Conservation (phyloP, 1,284 basidiomycete genomes). For the Stygiomarasmius scandens region DNA sequence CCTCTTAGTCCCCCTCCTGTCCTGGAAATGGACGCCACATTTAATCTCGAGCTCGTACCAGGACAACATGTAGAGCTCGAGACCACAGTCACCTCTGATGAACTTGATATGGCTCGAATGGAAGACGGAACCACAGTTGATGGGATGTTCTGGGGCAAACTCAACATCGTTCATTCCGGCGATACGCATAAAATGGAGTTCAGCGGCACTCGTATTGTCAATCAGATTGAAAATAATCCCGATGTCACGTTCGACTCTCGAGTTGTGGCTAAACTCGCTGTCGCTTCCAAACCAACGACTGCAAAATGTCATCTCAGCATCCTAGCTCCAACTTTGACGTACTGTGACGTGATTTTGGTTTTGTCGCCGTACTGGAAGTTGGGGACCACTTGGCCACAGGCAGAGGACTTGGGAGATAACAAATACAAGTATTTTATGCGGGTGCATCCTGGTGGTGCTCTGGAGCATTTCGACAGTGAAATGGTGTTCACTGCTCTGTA, state of each 20-base stretch:
- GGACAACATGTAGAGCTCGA: conserved; percentile 77
- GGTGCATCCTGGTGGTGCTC: conserved; percentile 75
- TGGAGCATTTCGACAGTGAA: conserved; percentile 80
- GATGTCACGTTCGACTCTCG: conserved; percentile 76
- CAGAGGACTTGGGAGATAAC: conserved; percentile 64
- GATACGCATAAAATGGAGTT: conserved; percentile 80
- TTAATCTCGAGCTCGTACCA: conserved; percentile 75
- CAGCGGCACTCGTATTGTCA: conserved; percentile 66
- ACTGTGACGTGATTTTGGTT: conserved; percentile 72
- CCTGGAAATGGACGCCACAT: conserved; percentile 81
- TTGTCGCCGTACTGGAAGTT: conserved; percentile 74
- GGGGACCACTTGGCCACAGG: conserved; percentile 72
- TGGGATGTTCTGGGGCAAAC: conserved; percentile 82
- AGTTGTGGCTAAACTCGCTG: conserved; percentile 70
- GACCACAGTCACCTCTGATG: conserved; percentile 72
- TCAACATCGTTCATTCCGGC: conserved; percentile 75
- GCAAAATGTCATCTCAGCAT: conserved; percentile 77
- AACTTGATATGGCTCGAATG: conserved; percentile 85
- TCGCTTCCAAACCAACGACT: conserved; percentile 67
- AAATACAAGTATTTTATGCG: conserved; percentile 80
- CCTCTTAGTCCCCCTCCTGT: conserved; percentile 73
- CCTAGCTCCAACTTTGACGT: conserved; percentile 68
- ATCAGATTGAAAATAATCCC: conserved; percentile 60
- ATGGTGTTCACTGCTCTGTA: conserved; percentile 76
- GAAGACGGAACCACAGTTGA: conserved; percentile 83